phyloP scores from a whole-genome alignment of 306 rosid genomes.

The Vachellia collinsii region DNA sequence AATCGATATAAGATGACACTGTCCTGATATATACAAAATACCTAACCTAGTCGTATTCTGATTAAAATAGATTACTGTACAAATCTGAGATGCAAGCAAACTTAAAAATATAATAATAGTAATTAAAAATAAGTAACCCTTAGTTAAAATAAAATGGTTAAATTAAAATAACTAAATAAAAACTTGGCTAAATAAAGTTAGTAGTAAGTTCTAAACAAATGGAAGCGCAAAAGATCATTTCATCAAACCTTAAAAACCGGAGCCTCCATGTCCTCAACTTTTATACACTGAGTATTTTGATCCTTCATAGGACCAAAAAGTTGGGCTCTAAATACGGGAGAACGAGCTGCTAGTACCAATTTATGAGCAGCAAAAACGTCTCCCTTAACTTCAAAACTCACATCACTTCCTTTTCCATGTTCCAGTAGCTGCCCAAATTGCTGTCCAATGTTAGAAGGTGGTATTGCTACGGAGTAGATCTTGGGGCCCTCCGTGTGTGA shows the following conservation, averaged over 20 bases:
- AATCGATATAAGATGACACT: background rate
- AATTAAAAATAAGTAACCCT: background rate
- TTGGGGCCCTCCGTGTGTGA: conserved; percentile 78
- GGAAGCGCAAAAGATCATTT: conserved; percentile 4
- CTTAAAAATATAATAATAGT: background rate
- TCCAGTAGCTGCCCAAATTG: conserved; percentile 60
- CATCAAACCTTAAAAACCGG: conserved; percentile 57
- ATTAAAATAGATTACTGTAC: background rate
- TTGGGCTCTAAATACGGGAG: conserved; percentile 71
- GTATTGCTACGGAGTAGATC: conserved; percentile 53
- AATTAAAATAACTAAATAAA: background rate
- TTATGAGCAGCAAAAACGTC: conserved; percentile 61
- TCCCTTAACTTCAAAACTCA: conserved; percentile 56
- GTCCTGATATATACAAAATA: background rate
- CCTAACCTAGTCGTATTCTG: background rate
- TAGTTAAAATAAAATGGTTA: background rate
- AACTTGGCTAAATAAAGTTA: background rate
- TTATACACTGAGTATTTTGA: conserved; percentile 51
- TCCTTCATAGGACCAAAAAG: conserved; percentile 70
- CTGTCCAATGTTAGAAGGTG: conserved; percentile 56
- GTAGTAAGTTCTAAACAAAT: background rate
- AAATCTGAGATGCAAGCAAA: background rate
- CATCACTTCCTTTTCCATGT: conserved; percentile 63
- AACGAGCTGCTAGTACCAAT: conserved; percentile 62
- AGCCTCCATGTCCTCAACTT: conserved; percentile 60